These are phyloP conservation scores for Ophiostoma sp. DNA, from an alignment of 2,329 filamentous ascomycete genomes.

Conservation along the genomic window DNA sequence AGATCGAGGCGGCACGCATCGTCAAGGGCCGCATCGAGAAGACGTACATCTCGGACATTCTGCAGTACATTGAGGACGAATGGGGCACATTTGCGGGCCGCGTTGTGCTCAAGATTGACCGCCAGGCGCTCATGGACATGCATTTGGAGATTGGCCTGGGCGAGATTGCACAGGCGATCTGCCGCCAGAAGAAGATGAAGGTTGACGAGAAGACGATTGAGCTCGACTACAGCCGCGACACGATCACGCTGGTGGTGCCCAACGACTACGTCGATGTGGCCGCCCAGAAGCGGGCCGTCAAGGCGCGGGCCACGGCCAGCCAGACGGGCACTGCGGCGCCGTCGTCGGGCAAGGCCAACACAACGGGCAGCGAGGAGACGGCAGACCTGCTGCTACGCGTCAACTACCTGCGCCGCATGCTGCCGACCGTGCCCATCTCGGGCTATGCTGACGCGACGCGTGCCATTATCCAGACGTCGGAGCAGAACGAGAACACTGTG, in stretches of 20 bases:
- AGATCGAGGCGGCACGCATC: conserved; percentile 75
- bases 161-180: conserved; percentile 73
- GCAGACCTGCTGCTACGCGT: conserved; percentile 70
- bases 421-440: conserved; percentile 80
- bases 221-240: conserved; percentile 55
- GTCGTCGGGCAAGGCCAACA: conserved; percentile 35
- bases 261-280: conserved; percentile 48
- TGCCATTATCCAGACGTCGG: conserved; percentile 81
- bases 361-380: conserved; percentile 41
- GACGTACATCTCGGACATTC: conserved; percentile 78
- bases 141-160: conserved; percentile 70
- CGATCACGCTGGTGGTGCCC: conserved; percentile 68
- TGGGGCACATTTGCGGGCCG: conserved; percentile 75
- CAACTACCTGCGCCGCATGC: conserved; percentile 74
- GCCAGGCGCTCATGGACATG: conserved; percentile 69
- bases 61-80: conserved; percentile 77
- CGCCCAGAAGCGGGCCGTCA: conserved; percentile 43
- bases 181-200: conserved; percentile 77
- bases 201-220: conserved; percentile 54
- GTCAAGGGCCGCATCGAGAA: conserved; percentile 95
- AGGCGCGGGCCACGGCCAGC: conserved; percentile 43
- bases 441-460: conserved; percentile 82
- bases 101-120: conserved; percentile 77
- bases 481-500: conserved; percentile 63
- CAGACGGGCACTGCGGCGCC: conserved; percentile 33